Evolutionary conservation across 2,329 filamentous ascomycete genomes (phyloP), one percentile per base, ranked within the genome.

Genomic region (Coccinonectria pachysandricola): DNA sequence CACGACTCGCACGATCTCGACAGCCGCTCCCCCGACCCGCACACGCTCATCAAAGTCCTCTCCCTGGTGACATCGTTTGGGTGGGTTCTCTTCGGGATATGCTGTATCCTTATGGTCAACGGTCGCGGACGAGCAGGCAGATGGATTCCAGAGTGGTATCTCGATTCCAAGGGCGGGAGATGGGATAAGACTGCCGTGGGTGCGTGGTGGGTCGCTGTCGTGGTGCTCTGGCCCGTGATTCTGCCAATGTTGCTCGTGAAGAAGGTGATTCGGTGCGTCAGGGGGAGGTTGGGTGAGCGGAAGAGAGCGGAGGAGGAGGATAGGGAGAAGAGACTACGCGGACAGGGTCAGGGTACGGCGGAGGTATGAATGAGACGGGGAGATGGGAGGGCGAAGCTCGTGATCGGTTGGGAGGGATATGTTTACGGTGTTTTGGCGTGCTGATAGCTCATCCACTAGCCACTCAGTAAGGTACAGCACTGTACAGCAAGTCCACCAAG

Each of bases 231-330:
- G 31, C 75, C 75, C 4, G 64, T 62, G 42, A 88, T 85, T 40
- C 62, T 72, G 26, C 59, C 62, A 1, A 81, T 87, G 43, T 76
- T 70, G 39, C 75, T 79, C 45, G 76, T 65, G 15, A 92, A 69
- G 60, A 91, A 70, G n/a, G n/a, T n/a, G n/a, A n/a, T n/a, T n/a
- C n/a, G n/a, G n/a, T n/a, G n/a, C n/a, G n/a, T 59, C 6, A 53
- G 9, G 34, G 24, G n/a, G 21, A 27, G 37, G 17, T 49, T 50
- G 24, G 46, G 32, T 5, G 53, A 49, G 14, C 65, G 46, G 26
- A 56, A 64, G n/a, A 53, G 54, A 15, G 69, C 54, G 37, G 67
- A 59, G 32, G 62, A 43, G 50, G 62, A 64, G 40, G 57, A 59
- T n/a, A n/a, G n/a, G 18, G 62, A 51, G 36, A 65, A 48, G n/a